These are phyloP conservation scores for Phaeodactylum tricornutum DNA, from an alignment of 108 stramenopile species.

Conservation along the genomic window DNA sequence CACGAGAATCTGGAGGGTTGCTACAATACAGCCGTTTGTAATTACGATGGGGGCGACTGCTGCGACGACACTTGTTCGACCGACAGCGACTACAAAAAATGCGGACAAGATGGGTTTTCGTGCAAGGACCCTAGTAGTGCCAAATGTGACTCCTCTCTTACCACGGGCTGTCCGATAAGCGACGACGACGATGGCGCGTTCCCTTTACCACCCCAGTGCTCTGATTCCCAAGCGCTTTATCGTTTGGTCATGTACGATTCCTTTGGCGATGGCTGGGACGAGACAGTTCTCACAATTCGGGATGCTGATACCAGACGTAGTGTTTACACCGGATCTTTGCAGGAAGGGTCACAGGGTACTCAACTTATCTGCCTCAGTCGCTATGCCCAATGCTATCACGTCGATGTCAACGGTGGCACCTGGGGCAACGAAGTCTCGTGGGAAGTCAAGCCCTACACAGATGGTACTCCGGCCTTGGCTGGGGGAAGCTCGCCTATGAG, in stretches of 20 bases:
- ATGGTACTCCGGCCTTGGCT: constrained; percentile 37
- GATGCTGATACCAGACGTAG: constrained; percentile 7
- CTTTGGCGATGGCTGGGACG: constrained; percentile 87
- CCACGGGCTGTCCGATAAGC: constrained; percentile 26
- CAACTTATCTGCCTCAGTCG: constrained; percentile 63
- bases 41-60: constrained; percentile 86
- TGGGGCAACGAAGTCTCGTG: constrained; percentile 90
- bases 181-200: constrained; percentile 13
- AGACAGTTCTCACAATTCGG: constrained; percentile 35
- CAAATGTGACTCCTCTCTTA: constrained; percentile 45
- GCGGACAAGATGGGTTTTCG: constrained; percentile 78
- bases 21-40: constrained; percentile 81
- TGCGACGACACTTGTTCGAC: constrained; percentile 65
- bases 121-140: constrained; percentile 66
- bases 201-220: constrained; percentile 23
- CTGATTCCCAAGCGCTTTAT: constrained; percentile 32
- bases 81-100: constrained; percentile 29
- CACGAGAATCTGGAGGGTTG: constrained; percentile 75
- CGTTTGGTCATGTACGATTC: constrained; percentile 66
- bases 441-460: constrained; percentile 56
- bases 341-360: constrained; percentile 61
- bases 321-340: constrained; percentile 47
- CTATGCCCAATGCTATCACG: constrained; percentile 55
- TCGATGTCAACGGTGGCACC: constrained; percentile 52
- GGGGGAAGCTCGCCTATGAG: constrained; percentile 61